Evolutionary conservation across 768 basidiomycete genomes (phyloP), one percentile per base, ranked within the genome.

Genomic region (Solioccasus polychromus): DNA sequence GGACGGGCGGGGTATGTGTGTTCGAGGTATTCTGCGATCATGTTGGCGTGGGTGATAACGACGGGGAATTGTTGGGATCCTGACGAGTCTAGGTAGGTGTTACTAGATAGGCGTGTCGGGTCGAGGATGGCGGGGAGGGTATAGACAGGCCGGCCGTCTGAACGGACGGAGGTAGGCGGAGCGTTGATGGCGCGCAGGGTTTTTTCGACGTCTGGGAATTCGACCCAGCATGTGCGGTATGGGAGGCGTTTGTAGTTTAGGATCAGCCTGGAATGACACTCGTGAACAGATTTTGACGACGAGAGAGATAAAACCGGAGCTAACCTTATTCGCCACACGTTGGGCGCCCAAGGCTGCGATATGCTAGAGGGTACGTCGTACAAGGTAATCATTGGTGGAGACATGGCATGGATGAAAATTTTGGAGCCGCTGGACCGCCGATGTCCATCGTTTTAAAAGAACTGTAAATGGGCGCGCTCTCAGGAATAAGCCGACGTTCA

Each of bases 241-340:
- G 73, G 77, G 7, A 90, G 73, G 4, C 81, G 75, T 58, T 89
- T 88, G 59, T 77, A 88, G 59, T 89, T 89, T n/a, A 89, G 69
- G 35, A 87, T 79, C 40, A 87, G 77, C 37, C 85, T 87, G 34
- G n/a, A 32, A 35, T 1, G 28, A 47, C 4, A 18, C 43, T 35
- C 15, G 45, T n/a, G 24, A 35, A 25, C 22, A 15, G 9, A 23
- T 25, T 12, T 30, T 8, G 11, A 44, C 37, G 19, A 11, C 8
- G 20, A 15, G 22, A 24, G n/a, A 29, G 11, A 50, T 10, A 31
- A 29, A 12, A 14, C 44, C 25, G 20, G 14, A 17, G 11, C 68
- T 25, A 42, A 81, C 84, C 86, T 70, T 51, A 88, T 76, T 35
- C 83, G 73, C 85, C 85, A 88, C 23, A 83, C 68, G 51, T 84